Base-by-base conservation (phyloP, 306 rosid species). In the Vigna reflexopilosa region DNA sequence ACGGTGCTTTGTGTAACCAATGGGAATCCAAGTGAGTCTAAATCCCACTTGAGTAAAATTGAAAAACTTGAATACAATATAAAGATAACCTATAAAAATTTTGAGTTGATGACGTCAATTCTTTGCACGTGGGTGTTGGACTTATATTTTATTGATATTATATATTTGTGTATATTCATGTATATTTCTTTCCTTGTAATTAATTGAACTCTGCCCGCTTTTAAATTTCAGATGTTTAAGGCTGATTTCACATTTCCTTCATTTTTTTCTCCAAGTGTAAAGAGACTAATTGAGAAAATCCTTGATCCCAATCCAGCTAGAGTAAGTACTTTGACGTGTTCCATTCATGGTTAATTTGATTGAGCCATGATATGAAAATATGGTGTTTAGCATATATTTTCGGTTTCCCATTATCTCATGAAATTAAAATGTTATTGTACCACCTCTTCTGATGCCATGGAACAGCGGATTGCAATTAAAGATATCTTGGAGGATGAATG, bases 401-500 rank as follows among this genome's bases (percentile, higher is more conserved):
- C n/a, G 19, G 28, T 62, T 38, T n/a, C 30, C 55, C 49, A 32
- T 55, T 9, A 57, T 56, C 58, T 68, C 67, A 50, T 9, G 8
- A 24, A 34, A 73, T 55, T 42, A 9, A 42, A 2, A 50, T 61
- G 77, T 61, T 1, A 72, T 22, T 45, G 13, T 34, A 17, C 66
- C 19, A 48, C 22, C n/a, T 71, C 55, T 64, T 61, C 45, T 62
- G 54, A 58, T 84, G 67, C 13, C 74, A 67, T 80, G 77, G 55
- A 84, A 83, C 89, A 93, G 96, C 79, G 96, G 38, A 90, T 93
- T 79, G 85, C 96, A 38, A 62, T 85, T 76, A 66, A 88, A 40
- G 96, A 87, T 84, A 83, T 93, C 11, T 84, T 87, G 69, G 89
- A 87, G 84, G 85, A 89, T 82, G 97, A 83, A 56, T 93, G 97